Base-by-base conservation (phyloP, 2,329 filamentous ascomycete genomes). In the Alternaria conjuncta region DNA sequence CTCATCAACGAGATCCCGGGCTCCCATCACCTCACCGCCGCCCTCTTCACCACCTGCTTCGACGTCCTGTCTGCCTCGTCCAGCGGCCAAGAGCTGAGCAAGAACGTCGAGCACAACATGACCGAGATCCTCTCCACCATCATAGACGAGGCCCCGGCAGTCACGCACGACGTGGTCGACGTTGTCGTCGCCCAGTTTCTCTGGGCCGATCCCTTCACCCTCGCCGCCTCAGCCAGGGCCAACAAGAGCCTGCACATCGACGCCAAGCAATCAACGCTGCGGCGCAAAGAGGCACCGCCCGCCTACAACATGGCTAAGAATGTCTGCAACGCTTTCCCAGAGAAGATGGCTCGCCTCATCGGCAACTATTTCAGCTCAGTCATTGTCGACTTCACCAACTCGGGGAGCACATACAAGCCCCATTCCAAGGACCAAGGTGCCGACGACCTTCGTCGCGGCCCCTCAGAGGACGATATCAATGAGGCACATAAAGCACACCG, bases 301-400 rank as follows among this genome's bases (percentile, higher is more conserved):
- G 94, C 96, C 2, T 99, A 99, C 82, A 91, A 96, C 76, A 97
- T 98, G 92, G 95, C 96, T 21, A 97, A 96, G 81, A 92, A 92
- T 3, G 90, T 99, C 47, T 99, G 96, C 83, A 96, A 94, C 73
- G 88, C 88, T 18, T 96, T 90, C 71, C 89, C 92, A 1, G 95
- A 97, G 71, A 96, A 96, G 80, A 97, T 99, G 95, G 91, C 93
- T 1, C 91, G 94, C 65, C 93, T 96, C 70, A 91, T 98, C 60
- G 95, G 93, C 70, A 94, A 97, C 75, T 99, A 98, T 79, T 99
- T 99, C 79, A 97, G 94, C 80, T 94, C 97, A 60, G 94, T 98
- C 55, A 96, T 99, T 61, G 89, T 98, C 65, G 94, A 97, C 75
- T 92, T 94, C 90, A 41, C 88, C 84, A 74, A 68, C 41, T 55